A percentile compares a stretch with the other conserved stretches of the same genome.
phyloP scores from a whole-genome alignment of 768 basidiomycete genomes.

The Chalciporus pseudorubinellus region DNA sequence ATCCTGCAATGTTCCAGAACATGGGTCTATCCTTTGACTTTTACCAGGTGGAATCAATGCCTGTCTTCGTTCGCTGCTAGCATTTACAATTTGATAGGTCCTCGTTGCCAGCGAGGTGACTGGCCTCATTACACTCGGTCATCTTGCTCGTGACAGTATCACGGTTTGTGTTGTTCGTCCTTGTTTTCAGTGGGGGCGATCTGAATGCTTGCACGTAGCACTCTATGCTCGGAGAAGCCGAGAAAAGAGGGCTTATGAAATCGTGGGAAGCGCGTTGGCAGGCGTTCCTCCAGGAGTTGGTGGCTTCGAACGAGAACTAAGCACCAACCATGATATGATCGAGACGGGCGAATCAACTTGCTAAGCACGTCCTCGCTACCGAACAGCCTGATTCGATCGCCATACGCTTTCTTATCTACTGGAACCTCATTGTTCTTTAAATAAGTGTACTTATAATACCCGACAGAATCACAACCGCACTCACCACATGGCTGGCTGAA shows the following conservation, averaged over 20 bases:
- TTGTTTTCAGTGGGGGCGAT: background rate
- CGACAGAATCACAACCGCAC: no score
- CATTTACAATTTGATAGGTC: slow-evolving; percentile 39
- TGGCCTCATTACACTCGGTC: slow-evolving; percentile 58
- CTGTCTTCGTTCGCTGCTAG: background rate
- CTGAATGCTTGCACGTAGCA: slow-evolving; percentile 35
- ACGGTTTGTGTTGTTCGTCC: slow-evolving; percentile 23
- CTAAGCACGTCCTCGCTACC: background rate
- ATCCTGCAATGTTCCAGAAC: slow-evolving; percentile 75
- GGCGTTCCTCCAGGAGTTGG: slow-evolving; percentile 41
- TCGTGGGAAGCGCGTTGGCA: slow-evolving; percentile 51
- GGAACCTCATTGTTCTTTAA: no score
- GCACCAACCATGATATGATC: background rate
- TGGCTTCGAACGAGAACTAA: slow-evolving; percentile 9
- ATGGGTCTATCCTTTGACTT: slow-evolving; percentile 78
- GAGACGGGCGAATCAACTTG: background rate
- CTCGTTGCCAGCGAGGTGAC: slow-evolving; percentile 67
- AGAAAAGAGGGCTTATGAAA: slow-evolving; percentile 43
- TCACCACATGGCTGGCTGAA: no score
- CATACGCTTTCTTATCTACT: no score
- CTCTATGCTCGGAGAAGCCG: slow-evolving; percentile 46
- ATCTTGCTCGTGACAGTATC: slow-evolving; percentile 72
- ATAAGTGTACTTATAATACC: no score
- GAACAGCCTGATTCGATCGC: background rate
- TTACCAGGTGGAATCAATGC: slow-evolving; percentile 52